A percentile compares a stretch with the other conserved stretches of the same genome.
Evolutionary conservation across 129 eudicot species (phyloP).

Genomic region (Calendula officinalis): DNA sequence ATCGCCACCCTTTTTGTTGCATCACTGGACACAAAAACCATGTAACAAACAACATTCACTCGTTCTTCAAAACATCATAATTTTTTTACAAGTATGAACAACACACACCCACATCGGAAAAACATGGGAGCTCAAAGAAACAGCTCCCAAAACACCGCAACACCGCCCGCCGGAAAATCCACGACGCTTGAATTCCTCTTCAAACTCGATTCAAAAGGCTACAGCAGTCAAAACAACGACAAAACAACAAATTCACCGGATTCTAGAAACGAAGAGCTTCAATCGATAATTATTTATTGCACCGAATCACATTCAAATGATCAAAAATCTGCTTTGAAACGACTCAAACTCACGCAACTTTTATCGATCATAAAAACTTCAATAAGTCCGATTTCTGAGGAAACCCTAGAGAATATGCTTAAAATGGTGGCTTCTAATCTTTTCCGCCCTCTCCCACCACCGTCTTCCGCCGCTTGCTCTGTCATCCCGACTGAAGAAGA

Average conservation of each 20-base stretch:
- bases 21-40: conserved; percentile 22
- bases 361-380: conserved; percentile 51
- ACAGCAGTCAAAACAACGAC: background rate
- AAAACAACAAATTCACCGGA: conserved; percentile 1
- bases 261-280: conserved; percentile 45
- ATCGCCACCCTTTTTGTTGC: conserved; percentile 32
- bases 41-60: conserved; percentile 15
- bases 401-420: conserved; percentile 39
- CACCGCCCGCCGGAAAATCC: conserved; percentile 21
- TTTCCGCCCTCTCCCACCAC: conserved; percentile 64
- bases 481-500: conserved; percentile 43
- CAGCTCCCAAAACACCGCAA: conserved; percentile 37
- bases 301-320: conserved; percentile 38
- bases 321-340: conserved; percentile 55
- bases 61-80: conserved; percentile 24
- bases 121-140: conserved; percentile 42
- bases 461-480: conserved; percentile 11
- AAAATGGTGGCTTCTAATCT: conserved; percentile 58
- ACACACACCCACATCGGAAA: conserved; percentile 9
- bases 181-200: conserved; percentile 52
- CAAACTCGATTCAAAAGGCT: conserved; percentile 43
- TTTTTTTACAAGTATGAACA: background rate
- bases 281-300: conserved; percentile 46
- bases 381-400: conserved; percentile 31
- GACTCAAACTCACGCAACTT: conserved; percentile 57